These are phyloP conservation scores for Tetrahymena thermophila DNA, from an alignment of 73 alveolate genomes.

Conservation along the genomic window DNA sequence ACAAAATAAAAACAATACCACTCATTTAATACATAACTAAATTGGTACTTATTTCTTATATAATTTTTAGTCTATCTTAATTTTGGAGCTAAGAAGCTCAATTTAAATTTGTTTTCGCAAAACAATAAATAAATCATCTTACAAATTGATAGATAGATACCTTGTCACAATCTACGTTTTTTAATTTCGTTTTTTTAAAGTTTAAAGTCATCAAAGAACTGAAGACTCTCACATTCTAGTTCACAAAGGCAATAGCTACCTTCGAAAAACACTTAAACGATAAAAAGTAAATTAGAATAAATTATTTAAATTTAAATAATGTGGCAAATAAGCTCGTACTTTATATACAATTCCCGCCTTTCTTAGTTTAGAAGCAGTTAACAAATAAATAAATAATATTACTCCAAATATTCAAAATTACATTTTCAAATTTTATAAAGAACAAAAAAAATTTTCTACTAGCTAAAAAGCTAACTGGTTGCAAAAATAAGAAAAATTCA, in stretches of 20 bases:
- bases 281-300: neutral
- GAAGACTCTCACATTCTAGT: neutral
- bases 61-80: neutral
- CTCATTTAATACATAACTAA: neutral
- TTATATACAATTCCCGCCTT: neutral
- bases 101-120: neutral
- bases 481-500: too few relatives aligned
- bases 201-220: neutral
- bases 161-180: neutral
- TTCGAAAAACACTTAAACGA: neutral
- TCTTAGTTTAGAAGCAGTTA: neutral
- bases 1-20: neutral
- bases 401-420: neutral
- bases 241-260: neutral
- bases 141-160: too few relatives aligned
- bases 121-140: too few relatives aligned
- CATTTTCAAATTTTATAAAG: too few relatives aligned
- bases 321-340: neutral
- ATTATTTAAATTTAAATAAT: neutral
- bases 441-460: neutral
- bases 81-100: neutral
- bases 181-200: neutral
- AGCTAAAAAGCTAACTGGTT: neutral
- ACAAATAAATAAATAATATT: neutral
- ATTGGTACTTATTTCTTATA: neutral